Conservation (phyloP, 2,329 filamentous ascomycete species). For the Aurifilum marmelostoma region DNA sequence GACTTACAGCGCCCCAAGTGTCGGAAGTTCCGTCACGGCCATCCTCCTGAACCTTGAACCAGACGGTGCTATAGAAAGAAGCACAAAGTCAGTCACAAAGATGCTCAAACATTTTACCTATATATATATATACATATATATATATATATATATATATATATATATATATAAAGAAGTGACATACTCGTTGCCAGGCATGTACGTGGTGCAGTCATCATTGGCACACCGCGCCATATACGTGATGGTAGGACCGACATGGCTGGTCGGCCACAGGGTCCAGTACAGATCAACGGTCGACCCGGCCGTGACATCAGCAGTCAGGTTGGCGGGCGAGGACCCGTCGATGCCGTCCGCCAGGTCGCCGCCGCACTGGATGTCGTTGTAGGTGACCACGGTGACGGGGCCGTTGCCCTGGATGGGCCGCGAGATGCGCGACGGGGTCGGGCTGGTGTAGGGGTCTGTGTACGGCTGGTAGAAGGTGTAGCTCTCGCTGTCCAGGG, state of each 20-base stretch:
- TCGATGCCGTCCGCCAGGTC: slow-evolving; percentile 52
- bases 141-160: too few relatives aligned
- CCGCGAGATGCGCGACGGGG: slow-evolving; percentile 52
- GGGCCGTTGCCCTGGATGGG: slow-evolving; percentile 62
- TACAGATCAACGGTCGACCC: slow-evolving; percentile 56
- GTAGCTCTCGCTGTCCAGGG: slow-evolving; percentile 25
- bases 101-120: background rate
- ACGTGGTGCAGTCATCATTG: slow-evolving; percentile 26
- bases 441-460: slow-evolving; percentile 23
- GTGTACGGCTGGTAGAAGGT: slow-evolving; percentile 27
- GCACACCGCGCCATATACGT: slow-evolving; percentile 33
- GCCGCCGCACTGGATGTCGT: slow-evolving; percentile 61
- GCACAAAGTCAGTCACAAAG: background rate
- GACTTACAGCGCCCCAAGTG: slow-evolving; percentile 49
- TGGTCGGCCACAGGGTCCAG: slow-evolving; percentile 57
- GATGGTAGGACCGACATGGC: slow-evolving; percentile 41
- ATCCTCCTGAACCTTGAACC: slow-evolving; percentile 29
- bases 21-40: slow-evolving; percentile 43
- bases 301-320: slow-evolving; percentile 56
- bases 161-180: background rate
- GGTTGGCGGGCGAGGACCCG: slow-evolving; percentile 54
- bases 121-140: too few relatives aligned
- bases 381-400: slow-evolving; percentile 53
- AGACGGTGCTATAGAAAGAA: slow-evolving; percentile 13
- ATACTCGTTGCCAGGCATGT: slow-evolving; percentile 23